Evolutionary conservation across 768 basidiomycete species (phyloP).

Genomic region (Leccinum imitatum): DNA sequence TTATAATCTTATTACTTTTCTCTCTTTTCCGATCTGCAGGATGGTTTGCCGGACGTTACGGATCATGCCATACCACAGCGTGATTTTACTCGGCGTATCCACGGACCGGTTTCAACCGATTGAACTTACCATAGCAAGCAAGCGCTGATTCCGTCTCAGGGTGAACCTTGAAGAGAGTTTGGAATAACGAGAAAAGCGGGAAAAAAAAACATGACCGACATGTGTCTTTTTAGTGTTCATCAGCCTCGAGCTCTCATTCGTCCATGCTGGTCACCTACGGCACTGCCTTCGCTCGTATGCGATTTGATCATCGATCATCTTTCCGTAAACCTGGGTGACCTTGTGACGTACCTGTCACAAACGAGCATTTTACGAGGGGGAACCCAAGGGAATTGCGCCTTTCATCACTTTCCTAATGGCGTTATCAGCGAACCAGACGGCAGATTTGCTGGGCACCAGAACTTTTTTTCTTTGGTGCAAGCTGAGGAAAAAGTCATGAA

Average conservation of each 20-base stretch:
- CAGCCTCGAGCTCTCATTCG: neutral
- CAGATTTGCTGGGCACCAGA: conserved; percentile 11
- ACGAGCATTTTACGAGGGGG: conserved; percentile 7
- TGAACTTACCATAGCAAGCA: conserved; percentile 5
- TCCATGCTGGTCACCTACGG: neutral
- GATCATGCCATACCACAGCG: neutral
- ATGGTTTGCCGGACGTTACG: neutral
- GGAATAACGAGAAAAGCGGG: neutral
- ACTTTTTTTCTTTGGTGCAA: conserved; percentile 1
- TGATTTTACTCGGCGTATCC: neutral
- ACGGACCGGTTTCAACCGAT: conserved; percentile 9
- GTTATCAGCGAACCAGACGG: conserved; percentile 19
- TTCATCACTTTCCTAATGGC: conserved; percentile 18
- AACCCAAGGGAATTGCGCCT: conserved; percentile 9
- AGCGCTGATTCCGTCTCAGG: conserved; percentile 6
- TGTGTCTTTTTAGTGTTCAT: neutral
- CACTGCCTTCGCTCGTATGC: conserved; percentile 23
- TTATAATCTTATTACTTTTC: conserved; percentile 20
- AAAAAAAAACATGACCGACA: conserved; percentile 9
- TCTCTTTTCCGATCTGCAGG: conserved; percentile 6
- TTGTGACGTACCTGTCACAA: conserved; percentile 19
- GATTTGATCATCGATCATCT: conserved; percentile 12
- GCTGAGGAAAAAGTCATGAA: neutral
- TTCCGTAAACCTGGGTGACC: conserved; percentile 10
- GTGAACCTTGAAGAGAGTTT: conserved; percentile 8